Conservation (phyloP, 2,329 filamentous ascomycete species). For the Tolypocladium nubicola region DNA sequence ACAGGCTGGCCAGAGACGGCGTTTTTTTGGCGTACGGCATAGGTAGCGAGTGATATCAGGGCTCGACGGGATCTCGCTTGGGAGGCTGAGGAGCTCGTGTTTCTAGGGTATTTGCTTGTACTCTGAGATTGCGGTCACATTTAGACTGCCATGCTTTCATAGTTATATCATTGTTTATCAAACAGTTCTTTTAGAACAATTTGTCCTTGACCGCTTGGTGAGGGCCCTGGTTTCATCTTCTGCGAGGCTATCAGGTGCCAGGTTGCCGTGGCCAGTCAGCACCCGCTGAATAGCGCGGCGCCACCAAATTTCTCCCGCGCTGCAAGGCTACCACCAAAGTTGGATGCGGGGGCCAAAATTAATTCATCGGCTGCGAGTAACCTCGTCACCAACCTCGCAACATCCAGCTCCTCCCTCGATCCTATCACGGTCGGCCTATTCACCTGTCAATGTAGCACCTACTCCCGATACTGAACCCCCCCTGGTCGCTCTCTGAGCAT, state of each 20-base stretch:
- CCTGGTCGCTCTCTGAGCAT: neutral
- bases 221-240: neutral
- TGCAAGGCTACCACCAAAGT: neutral
- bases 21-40: conserved; percentile 10
- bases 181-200: neutral
- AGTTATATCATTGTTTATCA: neutral
- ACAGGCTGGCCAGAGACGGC: conserved; percentile 3
- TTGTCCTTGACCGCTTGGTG: neutral
- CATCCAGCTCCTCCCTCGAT: neutral
- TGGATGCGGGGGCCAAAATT: neutral
- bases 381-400: conserved; percentile 1
- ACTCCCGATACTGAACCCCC: neutral
- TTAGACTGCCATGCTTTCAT: neutral
- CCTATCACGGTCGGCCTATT: neutral
- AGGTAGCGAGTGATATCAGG: conserved; percentile 2
- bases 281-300: neutral
- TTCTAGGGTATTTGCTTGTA: neutral
- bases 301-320: neutral
- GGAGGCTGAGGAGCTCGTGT: neutral
- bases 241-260: neutral
- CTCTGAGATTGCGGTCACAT: neutral
- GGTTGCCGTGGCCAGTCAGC: neutral
- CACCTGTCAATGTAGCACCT: neutral
- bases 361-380: neutral
- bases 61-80: neutral